These are phyloP conservation scores for Clohesyomyces aquaticus DNA, from an alignment of 495 filamentous ascomycete species.

Conservation along the genomic window DNA sequence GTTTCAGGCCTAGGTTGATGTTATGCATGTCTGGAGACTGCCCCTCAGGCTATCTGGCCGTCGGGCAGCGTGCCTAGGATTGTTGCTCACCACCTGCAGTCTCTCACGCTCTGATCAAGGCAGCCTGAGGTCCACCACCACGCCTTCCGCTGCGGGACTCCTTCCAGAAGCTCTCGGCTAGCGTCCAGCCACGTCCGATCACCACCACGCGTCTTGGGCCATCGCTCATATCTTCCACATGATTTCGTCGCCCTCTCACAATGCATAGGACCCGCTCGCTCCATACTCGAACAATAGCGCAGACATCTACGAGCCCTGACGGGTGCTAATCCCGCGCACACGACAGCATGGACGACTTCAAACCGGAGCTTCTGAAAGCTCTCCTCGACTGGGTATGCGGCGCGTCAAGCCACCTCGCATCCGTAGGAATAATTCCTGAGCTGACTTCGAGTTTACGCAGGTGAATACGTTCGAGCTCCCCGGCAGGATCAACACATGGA, in stretches of 20 bases:
- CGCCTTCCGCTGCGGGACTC: background rate
- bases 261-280: constrained; percentile 35
- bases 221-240: constrained; percentile 15
- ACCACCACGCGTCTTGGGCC: constrained; percentile 22
- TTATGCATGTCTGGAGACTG: constrained; percentile 18
- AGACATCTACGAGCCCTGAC: constrained; percentile 14
- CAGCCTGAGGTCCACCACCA: background rate
- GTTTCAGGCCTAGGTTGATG: constrained; percentile 28
- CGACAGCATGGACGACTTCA: constrained; percentile 39
- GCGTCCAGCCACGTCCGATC: constrained; percentile 20
- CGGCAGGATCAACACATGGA: constrained; percentile 37
- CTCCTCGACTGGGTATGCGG: constrained; percentile 59
- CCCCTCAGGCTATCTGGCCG: background rate
- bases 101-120: background rate
- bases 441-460: constrained; percentile 4
- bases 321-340: constrained; percentile 21
- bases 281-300: constrained; percentile 11
- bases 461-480: constrained; percentile 43
- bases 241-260: constrained; percentile 17
- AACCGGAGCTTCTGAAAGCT: constrained; percentile 47
- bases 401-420: background rate
- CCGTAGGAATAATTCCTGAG: background rate
- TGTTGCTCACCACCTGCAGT: background rate
- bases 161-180: constrained; percentile 25
- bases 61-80: background rate